A percentile compares a stretch with the other conserved stretches of the same genome.
Conservation (phyloP, 2,329 filamentous ascomycete genomes). For the Sclerotinia trifoliorum region DNA sequence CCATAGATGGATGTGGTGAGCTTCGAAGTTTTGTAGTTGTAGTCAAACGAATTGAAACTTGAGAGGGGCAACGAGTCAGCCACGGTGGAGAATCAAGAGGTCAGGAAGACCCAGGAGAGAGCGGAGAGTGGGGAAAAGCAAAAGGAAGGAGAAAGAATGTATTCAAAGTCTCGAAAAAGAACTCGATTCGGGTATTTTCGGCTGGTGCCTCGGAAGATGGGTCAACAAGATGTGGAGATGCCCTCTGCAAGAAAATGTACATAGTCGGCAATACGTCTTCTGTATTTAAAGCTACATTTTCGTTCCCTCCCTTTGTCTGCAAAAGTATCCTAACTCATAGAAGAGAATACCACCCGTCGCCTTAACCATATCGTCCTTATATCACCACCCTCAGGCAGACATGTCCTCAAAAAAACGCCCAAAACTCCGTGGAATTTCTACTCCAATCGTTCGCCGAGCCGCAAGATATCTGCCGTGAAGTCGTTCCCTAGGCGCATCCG, state of each 20-base stretch:
- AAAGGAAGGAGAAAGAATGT: neutral
- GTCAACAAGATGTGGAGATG: slow-evolving; percentile 15
- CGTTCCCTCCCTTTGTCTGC: neutral
- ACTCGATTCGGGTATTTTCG: slow-evolving; percentile 8
- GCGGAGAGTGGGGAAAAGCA: no score
- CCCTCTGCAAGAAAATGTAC: neutral
- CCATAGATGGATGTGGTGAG: no score
- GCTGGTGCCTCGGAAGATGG: neutral
- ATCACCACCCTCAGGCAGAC: neutral
- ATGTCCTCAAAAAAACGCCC: slow-evolving; percentile 12
- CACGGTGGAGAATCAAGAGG: neutral
- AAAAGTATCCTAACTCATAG: slow-evolving; percentile 1
- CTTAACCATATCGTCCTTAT: neutral
- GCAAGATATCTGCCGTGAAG: slow-evolving; percentile 1
- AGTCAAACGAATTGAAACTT: no score
- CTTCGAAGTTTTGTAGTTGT: no score
- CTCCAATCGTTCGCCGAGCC: neutral
- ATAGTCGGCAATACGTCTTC: slow-evolving; percentile 3
- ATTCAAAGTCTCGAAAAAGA: neutral
- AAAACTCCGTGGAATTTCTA: slow-evolving; percentile 14
- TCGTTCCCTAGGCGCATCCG: neutral
- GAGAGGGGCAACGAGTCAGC: neutral
- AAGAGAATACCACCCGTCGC: slow-evolving; percentile 4
- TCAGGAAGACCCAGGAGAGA: neutral
- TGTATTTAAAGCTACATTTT: neutral